phyloP scores from a whole-genome alignment of 2,329 filamentous ascomycete species.

The Tolypocladium album region DNA sequence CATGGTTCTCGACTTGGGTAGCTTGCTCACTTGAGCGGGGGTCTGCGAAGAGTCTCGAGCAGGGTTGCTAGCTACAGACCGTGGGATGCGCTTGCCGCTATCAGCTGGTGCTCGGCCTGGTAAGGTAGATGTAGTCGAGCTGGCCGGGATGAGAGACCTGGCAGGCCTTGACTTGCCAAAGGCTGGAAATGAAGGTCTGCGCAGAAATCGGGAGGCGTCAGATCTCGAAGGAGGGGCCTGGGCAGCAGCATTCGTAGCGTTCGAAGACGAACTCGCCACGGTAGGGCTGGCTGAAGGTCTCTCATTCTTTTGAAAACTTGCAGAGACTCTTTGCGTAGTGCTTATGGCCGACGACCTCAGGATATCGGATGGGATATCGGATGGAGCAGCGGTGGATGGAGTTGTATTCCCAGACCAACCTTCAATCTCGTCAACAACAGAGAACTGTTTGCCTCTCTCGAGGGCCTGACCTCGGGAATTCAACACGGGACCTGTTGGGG shows the following conservation, averaged over 20 bases:
- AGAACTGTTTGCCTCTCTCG: conserved; percentile 20
- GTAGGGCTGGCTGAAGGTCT: conserved; percentile 17
- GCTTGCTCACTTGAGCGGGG: conserved; percentile 8
- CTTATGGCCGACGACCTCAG: conserved; percentile 4
- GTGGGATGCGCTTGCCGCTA: conserved; percentile 18
- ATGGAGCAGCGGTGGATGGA: not conserved
- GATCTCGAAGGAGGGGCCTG: not conserved
- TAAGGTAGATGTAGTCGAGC: conserved; percentile 6
- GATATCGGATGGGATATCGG: not conserved
- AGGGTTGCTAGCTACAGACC: not conserved
- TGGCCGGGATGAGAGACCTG: conserved; percentile 5
- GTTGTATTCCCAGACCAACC: conserved; percentile 17
- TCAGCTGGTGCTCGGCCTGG: conserved; percentile 1
- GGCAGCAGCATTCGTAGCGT: conserved; percentile 6
- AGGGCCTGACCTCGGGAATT: conserved; percentile 24
- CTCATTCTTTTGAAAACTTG: conserved; percentile 14
- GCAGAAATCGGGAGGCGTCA: conserved; percentile 5
- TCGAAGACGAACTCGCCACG: conserved; percentile 16
- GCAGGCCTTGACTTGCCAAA: conserved; percentile 2
- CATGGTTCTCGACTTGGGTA: conserved; percentile 35
- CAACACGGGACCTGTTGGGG: conserved; percentile 25
- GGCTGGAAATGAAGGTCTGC: conserved; percentile 5
- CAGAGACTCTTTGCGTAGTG: conserved; percentile 16
- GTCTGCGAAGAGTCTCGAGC: not conserved
- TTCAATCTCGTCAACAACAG: conserved; percentile 23